Conservation (phyloP, 257 asterid genomes). For the Pogostemon cablin region DNA sequence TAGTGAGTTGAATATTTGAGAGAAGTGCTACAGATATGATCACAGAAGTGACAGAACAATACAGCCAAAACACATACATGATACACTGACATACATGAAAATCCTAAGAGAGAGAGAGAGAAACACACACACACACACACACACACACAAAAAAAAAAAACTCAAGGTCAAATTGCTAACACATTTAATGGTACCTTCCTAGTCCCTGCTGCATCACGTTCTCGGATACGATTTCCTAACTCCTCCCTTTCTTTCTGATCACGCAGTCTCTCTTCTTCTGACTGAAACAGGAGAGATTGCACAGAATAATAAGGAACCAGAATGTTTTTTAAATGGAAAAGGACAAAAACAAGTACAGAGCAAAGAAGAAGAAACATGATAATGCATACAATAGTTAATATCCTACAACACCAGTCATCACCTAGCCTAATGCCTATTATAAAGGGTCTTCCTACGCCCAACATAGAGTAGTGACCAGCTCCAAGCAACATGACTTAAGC, state of each 20-base stretch:
- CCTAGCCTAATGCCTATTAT: not conserved
- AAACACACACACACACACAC: no score
- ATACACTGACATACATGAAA: not conserved
- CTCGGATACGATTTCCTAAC: constrained; percentile 74
- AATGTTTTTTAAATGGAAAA: constrained; percentile 3
- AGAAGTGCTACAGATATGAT: constrained; percentile 15
- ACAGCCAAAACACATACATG: not conserved
- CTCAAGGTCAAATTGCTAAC: constrained; percentile 15
- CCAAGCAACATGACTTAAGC: constrained; percentile 14
- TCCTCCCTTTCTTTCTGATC: constrained; percentile 93
- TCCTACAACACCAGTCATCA: constrained; percentile 4
- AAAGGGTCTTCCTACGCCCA: not conserved
- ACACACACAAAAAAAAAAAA: not conserved
- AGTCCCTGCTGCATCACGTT: constrained; percentile 89
- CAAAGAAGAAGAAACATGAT: constrained; percentile 7
- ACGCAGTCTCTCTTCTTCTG: constrained; percentile 86
- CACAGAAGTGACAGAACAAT: constrained; percentile 7
- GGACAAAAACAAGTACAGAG: not conserved
- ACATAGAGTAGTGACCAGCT: constrained; percentile 12
- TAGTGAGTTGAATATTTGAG: constrained; percentile 26
- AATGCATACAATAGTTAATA: constrained; percentile 8
- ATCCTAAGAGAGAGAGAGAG: no score
- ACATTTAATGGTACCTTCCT: constrained; percentile 61
- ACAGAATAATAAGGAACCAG: constrained; percentile 18
- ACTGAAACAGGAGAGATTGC: constrained; percentile 46